These are phyloP conservation scores for Triadica sebifera DNA, from an alignment of 345 rosid species.

Conservation along the genomic window DNA sequence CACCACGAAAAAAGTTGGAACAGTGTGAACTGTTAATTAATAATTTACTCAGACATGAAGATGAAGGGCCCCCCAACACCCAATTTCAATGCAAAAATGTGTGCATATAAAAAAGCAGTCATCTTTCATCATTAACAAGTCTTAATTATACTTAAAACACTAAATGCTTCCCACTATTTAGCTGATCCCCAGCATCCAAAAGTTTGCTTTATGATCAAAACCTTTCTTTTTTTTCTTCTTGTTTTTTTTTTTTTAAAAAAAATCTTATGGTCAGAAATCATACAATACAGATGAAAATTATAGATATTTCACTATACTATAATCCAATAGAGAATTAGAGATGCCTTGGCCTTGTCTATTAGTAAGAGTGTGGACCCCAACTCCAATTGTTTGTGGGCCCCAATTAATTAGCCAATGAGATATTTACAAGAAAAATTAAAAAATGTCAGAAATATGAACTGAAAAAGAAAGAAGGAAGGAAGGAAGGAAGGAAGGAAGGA, in stretches of 20 bases:
- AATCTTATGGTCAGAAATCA: too few species aligned
- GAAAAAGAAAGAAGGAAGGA: too few species aligned
- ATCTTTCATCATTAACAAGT: not conserved
- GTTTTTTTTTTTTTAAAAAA: too few species aligned
- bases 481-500: too few species aligned
- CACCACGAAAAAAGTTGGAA: not conserved
- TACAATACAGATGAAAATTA: too few species aligned
- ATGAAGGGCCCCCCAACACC: not conserved
- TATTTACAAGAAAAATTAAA: too few species aligned
- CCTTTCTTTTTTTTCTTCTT: too few species aligned
- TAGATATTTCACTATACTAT: too few species aligned
- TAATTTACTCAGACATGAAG: not conserved
- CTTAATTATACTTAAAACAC: not conserved
- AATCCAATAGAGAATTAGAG: not conserved
- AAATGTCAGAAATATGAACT: too few species aligned
- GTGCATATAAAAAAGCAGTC: not conserved
- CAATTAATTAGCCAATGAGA: not conserved
- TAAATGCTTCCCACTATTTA: too few species aligned
- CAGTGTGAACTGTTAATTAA: constrained; percentile 1
- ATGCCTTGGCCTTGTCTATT: constrained; percentile 3
- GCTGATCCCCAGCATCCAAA: not conserved
- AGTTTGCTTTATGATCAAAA: not conserved
- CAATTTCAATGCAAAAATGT: not conserved
- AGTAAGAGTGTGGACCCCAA: not conserved
- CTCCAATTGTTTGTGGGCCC: constrained; percentile 1